Conservation (phyloP, 1,139 yeast species). For the Diutina rugosa region DNA sequence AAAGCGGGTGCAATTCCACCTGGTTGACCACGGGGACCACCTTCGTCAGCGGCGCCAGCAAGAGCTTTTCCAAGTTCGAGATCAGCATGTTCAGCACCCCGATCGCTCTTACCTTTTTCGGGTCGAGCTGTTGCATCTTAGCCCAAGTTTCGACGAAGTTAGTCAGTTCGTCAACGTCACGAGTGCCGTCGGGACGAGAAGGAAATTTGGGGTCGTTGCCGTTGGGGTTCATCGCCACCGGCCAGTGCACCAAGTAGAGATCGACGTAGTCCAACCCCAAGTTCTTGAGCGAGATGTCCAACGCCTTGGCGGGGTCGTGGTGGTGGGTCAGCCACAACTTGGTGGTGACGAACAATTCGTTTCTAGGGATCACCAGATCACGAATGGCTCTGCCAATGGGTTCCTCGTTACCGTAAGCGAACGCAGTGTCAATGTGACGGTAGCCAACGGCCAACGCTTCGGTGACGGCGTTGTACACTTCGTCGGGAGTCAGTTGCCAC, state of each 20-base stretch:
- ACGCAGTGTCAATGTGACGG: slow-evolving; percentile 49
- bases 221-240: slow-evolving; percentile 13
- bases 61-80: background rate
- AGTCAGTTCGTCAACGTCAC: background rate
- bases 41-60: slow-evolving; percentile 2
- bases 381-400: slow-evolving; percentile 42
- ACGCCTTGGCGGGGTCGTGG: slow-evolving; percentile 42
- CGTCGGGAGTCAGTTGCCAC: slow-evolving; percentile 20
- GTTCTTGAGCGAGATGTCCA: slow-evolving; percentile 49
- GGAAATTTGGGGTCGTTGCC: slow-evolving; percentile 1
- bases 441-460: slow-evolving; percentile 29
- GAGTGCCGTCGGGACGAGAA: background rate
- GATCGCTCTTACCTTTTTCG: background rate
- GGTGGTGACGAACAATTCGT: slow-evolving; percentile 51
- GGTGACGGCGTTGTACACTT: slow-evolving; percentile 30
- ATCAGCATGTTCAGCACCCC: background rate
- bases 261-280: slow-evolving; percentile 75
- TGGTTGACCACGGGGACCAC: slow-evolving; percentile 62
- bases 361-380: slow-evolving; percentile 31
- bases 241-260: slow-evolving; percentile 82
- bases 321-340: slow-evolving; percentile 41
- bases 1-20: slow-evolving; percentile 62
- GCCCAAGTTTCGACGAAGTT: slow-evolving; percentile 6
- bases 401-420: slow-evolving; percentile 40
- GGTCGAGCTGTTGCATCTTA: slow-evolving; percentile 7